Base-by-base conservation (phyloP, 2,329 filamentous ascomycete genomes). In the Drechslera avenae region DNA sequence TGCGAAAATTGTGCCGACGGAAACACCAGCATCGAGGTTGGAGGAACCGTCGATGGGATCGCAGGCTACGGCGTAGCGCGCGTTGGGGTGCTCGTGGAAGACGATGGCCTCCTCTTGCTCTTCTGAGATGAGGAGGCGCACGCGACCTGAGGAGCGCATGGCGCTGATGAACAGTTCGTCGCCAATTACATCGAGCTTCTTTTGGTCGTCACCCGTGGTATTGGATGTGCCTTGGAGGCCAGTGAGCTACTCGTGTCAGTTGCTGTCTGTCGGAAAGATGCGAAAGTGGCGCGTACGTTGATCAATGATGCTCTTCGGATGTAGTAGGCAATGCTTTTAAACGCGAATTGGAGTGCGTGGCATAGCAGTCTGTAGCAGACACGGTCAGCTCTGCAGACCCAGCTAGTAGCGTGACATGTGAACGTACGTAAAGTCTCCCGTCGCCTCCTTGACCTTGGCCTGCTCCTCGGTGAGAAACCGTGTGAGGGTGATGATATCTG, bases 311-410 rank as follows among this genome's bases (percentile, higher is more conserved):
- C 91, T 75, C 94, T 88, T 68, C 93, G 92, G 76, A 99, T 99
- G 82, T 97, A 99, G 83, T 97, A 96, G 67, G 94, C 91, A 76
- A 99, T 99, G 62, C 91, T 96, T 82, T 99, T 99, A 88, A 99
- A 99, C 60, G 94, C 93, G 82, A 97, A 99, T 77, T 97, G 94
- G 52, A 99, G 89, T 54, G 94, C 92, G 75, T 99, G 94, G 83
- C 91, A 97, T 53, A 99, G 86, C 45, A 99, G 84, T 68, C 92
- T 97, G 68, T 32, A 14, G 33, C 43, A n/a, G 46, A 30, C 13
- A 14, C 30, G 4, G 13, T 50, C 8, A 55, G 39, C 19, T 34
- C 3, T 32, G 28, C 13, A 4, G 9, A 16, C 13, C 4, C 7
- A 16, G 14, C 9, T 12, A 16, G 3, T 5, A 1, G 7, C 3